phyloP scores from a whole-genome alignment of 352 stramenopile species.

The Aphanomyces astaci region DNA sequence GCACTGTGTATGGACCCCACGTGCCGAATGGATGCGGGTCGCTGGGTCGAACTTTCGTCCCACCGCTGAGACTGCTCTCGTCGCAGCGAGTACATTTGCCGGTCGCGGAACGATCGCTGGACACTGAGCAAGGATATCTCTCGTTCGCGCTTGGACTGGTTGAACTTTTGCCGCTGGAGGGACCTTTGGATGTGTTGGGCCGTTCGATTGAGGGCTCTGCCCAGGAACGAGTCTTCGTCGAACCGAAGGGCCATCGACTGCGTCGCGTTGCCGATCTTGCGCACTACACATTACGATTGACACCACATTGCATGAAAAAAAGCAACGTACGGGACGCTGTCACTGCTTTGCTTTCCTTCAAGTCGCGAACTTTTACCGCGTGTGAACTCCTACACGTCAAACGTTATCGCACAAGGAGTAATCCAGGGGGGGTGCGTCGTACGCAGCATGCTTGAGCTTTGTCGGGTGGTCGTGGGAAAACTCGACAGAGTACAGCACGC shows the following conservation, averaged over 20 bases:
- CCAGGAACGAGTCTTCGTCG: constrained; percentile 22
- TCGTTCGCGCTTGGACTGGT: not conserved
- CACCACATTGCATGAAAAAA: too few relatives aligned
- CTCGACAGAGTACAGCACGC: constrained; percentile 8
- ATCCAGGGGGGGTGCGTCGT: too few relatives aligned
- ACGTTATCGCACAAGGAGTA: too few relatives aligned
- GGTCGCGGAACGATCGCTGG: not conserved
- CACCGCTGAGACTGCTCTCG: not conserved
- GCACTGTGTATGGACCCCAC: not conserved
- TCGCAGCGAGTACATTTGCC: not conserved
- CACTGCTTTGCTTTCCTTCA: not conserved
- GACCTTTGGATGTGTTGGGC: not conserved
- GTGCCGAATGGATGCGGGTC: not conserved
- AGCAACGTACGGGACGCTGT: not conserved
- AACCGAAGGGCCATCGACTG: not conserved
- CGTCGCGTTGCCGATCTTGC: not conserved
- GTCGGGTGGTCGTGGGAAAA: constrained; percentile 3
- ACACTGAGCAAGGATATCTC: not conserved
- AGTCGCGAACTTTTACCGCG: not conserved
- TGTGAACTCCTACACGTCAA: not conserved
- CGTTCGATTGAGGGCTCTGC: not conserved
- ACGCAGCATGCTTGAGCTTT: not conserved
- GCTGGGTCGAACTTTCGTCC: not conserved
- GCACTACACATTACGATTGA: too few relatives aligned
- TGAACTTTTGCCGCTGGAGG: not conserved